Evolutionary conservation across 1,284 basidiomycete species (phyloP).

Genomic region (Heliocybe sulcata): DNA sequence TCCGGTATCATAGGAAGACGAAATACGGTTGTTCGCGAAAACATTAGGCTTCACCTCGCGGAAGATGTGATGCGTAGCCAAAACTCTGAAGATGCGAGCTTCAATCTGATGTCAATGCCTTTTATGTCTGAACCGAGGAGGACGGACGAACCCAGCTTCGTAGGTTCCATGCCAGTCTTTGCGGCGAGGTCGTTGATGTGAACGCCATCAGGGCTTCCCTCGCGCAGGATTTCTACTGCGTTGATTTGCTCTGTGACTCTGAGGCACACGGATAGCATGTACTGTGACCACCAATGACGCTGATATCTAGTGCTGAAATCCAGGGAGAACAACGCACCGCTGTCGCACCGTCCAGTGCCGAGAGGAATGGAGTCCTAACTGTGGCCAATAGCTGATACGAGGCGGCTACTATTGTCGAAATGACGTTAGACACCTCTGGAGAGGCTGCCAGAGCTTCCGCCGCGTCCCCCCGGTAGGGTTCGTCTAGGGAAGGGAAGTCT

Average conservation of each 20-base stretch:
- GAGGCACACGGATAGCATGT: background rate
- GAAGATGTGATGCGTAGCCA: conserved; percentile 21
- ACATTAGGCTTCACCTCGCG: conserved; percentile 21
- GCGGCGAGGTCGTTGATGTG: conserved; percentile 17
- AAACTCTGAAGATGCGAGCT: conserved; percentile 20
- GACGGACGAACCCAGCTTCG: conserved; percentile 8
- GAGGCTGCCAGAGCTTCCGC: background rate
- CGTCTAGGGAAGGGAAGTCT: conserved; percentile 3
- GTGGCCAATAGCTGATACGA: background rate
- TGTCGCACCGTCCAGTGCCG: background rate
- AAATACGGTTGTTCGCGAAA: conserved; percentile 23
- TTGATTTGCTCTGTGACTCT: conserved; percentile 1
- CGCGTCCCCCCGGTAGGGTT: conserved; percentile 36
- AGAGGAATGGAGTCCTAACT: background rate
- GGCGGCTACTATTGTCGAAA: background rate
- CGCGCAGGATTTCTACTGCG: background rate
- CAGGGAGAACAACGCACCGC: background rate
- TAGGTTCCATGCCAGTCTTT: conserved; percentile 9
- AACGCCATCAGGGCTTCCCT: conserved; percentile 10
- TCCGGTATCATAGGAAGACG: conserved; percentile 18
- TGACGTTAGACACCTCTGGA: background rate
- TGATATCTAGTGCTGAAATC: background rate
- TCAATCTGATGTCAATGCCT: background rate
- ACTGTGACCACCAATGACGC: background rate
- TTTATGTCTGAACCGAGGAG: no score